A percentile compares a stretch with the other conserved stretches of the same genome.
Evolutionary conservation across 2,329 filamentous ascomycete species (phyloP).

Genomic region (Akanthomyces lecanii): DNA sequence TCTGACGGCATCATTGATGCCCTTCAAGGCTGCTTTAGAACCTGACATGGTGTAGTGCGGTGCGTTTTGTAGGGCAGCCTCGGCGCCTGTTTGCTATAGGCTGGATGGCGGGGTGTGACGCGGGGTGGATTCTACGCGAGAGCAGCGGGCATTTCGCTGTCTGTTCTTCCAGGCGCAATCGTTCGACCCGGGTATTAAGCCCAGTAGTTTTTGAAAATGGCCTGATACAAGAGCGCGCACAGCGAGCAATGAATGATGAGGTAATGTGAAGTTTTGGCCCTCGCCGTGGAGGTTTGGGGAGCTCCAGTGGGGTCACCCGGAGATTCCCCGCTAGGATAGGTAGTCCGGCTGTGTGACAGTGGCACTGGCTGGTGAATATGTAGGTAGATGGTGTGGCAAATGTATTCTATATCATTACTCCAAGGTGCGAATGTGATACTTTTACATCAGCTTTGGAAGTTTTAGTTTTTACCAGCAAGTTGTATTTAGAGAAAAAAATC

Average conservation of each 20-base stretch:
- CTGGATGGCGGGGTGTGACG: constrained; percentile 1
- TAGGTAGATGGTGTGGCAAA: not conserved
- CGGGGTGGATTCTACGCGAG: not conserved
- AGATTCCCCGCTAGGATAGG: constrained; percentile 5
- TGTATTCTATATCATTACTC: not conserved
- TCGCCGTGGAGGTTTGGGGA: constrained; percentile 27
- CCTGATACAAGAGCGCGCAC: not conserved
- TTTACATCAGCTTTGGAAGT: not conserved
- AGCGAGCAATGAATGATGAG: not conserved
- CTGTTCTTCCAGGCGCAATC: not conserved
- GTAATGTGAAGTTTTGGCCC: constrained; percentile 20
- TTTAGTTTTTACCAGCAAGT: not conserved
- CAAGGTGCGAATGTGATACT: not conserved
- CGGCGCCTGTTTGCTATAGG: not conserved
- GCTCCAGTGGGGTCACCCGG: constrained; percentile 14
- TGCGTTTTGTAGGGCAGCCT: not conserved
- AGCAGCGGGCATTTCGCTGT: not conserved
- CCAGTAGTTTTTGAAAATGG: not conserved
- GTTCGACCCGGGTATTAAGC: not conserved
- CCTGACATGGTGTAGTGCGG: constrained; percentile 42
- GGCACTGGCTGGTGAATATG: no score
- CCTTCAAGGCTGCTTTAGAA: constrained; percentile 73
- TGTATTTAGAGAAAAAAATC: no score
- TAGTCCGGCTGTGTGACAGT: not conserved
- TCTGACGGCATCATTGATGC: constrained; percentile 73